Percentiles rank a stretch among this genome's conserved stretches.
Evolutionary conservation across 106 monocot species (phyloP).

Genomic region (Allium sativum): DNA sequence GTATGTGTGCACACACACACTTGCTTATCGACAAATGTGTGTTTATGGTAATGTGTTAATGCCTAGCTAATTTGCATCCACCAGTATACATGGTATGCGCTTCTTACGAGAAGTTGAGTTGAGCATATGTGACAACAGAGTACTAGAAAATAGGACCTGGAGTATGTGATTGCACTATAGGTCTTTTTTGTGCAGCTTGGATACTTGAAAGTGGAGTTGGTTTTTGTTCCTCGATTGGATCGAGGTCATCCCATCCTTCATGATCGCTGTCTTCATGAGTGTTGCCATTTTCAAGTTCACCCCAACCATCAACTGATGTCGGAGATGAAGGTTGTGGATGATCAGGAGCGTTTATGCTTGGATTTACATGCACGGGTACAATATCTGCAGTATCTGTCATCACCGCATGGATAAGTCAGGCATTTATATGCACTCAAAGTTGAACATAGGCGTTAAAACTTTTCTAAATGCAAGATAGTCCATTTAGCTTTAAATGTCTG

Average conservation of each 20-base stretch:
- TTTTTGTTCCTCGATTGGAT: slow-evolving; percentile 60
- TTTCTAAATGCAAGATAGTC: too few species aligned
- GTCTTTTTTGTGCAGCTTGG: slow-evolving; percentile 82
- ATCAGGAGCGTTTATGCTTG: slow-evolving; percentile 27
- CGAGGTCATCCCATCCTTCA: slow-evolving; percentile 95
- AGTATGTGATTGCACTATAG: slow-evolving; percentile 45
- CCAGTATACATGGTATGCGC: too few species aligned
- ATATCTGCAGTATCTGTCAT: slow-evolving; percentile 4
- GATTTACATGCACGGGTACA: slow-evolving; percentile 16
- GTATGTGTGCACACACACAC: too few species aligned
- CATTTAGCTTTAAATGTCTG: too few species aligned
- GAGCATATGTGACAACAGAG: not conserved
- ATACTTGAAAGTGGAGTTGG: slow-evolving; percentile 39
- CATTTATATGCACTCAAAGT: too few species aligned
- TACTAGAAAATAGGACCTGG: slow-evolving; percentile 16
- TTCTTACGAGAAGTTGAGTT: not conserved
- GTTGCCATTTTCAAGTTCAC: slow-evolving; percentile 54
- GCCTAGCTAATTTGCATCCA: too few species aligned
- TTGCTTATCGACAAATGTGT: too few species aligned
- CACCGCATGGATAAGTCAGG: slow-evolving; percentile 3
- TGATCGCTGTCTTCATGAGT: slow-evolving; percentile 57
- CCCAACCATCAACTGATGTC: slow-evolving; percentile 81
- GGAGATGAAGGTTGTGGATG: slow-evolving; percentile 64
- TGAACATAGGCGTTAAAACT: too few species aligned
- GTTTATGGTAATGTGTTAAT: too few species aligned